Evolutionary conservation across 2,329 filamentous ascomycete species (phyloP).

Genomic region (Coniochaeta sp.): DNA sequence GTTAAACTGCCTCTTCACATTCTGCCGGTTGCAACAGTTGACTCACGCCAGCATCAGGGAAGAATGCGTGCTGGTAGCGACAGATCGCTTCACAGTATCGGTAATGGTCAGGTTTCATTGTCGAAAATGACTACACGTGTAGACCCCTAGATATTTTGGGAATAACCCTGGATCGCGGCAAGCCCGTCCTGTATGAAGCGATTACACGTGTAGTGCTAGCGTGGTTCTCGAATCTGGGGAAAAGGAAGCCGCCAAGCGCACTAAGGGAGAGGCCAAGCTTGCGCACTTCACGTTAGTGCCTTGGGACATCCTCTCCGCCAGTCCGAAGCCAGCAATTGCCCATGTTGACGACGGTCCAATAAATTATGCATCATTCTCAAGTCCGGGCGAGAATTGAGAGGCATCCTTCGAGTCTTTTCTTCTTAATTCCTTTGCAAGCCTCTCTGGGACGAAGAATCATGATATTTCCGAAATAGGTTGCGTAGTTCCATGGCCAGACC

Average conservation of each 20-base stretch:
- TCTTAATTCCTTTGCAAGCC: neutral
- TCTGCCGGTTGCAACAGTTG: neutral
- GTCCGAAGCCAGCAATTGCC: neutral
- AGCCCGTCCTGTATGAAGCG: neutral
- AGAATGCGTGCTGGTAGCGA: neutral
- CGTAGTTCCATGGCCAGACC: neutral
- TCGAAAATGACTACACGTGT: neutral
- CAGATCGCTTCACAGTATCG: neutral
- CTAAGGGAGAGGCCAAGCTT: neutral
- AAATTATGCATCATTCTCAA: neutral
- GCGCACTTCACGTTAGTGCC: neutral
- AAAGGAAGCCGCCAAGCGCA: neutral
- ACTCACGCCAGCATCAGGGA: neutral
- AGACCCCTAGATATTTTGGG: neutral
- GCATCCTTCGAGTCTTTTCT: neutral
- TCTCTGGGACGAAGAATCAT: neutral
- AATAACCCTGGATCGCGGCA: neutral
- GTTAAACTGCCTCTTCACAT: neutral
- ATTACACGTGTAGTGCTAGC: neutral
- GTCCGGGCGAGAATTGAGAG: neutral
- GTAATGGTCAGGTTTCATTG: neutral
- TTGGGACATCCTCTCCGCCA: neutral
- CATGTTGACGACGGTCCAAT: neutral
- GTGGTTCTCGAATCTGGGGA: neutral
- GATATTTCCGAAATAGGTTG: neutral